phyloP scores from a whole-genome alignment of 2,329 filamentous ascomycete species.

The Cladophialophora bantiana region DNA sequence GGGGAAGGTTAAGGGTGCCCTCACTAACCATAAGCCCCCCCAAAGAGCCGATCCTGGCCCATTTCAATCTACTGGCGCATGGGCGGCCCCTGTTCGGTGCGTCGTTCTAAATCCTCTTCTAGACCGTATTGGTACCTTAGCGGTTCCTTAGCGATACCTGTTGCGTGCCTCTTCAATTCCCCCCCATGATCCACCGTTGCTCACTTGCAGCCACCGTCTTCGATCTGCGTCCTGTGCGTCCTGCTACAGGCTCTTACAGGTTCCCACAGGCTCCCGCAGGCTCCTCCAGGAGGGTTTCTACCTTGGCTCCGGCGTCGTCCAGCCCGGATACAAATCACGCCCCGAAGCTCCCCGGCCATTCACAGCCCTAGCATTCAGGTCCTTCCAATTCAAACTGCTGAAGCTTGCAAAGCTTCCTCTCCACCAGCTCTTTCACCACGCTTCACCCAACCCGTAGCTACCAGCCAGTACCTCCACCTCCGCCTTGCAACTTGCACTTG shows the following conservation, averaged over 20 bases:
- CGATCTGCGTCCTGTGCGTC: neutral
- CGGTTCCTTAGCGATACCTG: slow-evolving; percentile 9
- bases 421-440: slow-evolving; percentile 18
- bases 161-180: slow-evolving; percentile 20
- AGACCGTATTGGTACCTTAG: slow-evolving; percentile 14
- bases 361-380: slow-evolving; percentile 1
- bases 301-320: slow-evolving; percentile 11
- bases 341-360: slow-evolving; percentile 20
- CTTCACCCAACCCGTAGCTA: slow-evolving; percentile 1
- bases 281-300: neutral
- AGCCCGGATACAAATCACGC: slow-evolving; percentile 13
- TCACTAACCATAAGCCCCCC: neutral
- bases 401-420: slow-evolving; percentile 14
- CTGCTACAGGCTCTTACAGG: neutral
- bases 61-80: slow-evolving; percentile 15
- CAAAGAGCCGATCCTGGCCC: slow-evolving; percentile 8
- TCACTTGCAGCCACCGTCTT: slow-evolving; percentile 1
- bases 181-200: slow-evolving; percentile 5
- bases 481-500: slow-evolving; percentile 9
- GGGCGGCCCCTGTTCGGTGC: slow-evolving; percentile 7
- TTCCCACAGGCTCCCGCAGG: neutral
- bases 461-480: slow-evolving; percentile 4
- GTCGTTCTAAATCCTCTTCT: slow-evolving; percentile 18
- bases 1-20: neutral
- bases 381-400: slow-evolving; percentile 14